Evolutionary conservation across 2,329 filamentous ascomycete genomes (phyloP).

Genomic region (Hypoxylon sp.): DNA sequence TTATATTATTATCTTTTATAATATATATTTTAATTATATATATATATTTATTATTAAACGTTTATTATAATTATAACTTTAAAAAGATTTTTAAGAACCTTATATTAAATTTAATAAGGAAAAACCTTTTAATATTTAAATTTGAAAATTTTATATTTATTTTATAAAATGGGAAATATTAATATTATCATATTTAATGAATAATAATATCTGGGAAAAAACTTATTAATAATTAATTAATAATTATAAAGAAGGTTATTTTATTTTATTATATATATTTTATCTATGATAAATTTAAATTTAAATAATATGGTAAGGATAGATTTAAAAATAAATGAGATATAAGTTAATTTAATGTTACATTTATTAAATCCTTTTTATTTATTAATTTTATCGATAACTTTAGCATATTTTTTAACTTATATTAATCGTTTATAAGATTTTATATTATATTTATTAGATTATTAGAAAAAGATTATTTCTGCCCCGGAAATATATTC

Average conservation of each 20-base stretch:
- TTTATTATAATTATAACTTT: not conserved
- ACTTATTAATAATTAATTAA: too few relatives aligned
- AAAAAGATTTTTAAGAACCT: not conserved
- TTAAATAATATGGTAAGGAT: constrained; percentile 1
- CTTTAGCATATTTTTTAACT: constrained; percentile 3
- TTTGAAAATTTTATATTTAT: not conserved
- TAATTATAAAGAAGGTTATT: too few relatives aligned
- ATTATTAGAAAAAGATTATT: not conserved
- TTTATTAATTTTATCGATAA: constrained; percentile 1
- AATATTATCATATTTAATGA: constrained; percentile 1
- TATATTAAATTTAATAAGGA: not conserved
- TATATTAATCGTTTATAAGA: constrained; percentile 12
- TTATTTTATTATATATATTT: constrained; percentile 10
- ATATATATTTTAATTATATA: not conserved
- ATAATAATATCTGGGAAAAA: too few relatives aligned
- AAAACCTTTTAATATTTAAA: not conserved
- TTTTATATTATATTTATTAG: constrained; percentile 6
- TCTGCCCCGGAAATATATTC: not conserved
- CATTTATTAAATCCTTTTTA: constrained; percentile 3
- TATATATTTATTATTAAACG: not conserved
- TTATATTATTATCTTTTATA: not conserved
- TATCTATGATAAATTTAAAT: constrained; percentile 4
- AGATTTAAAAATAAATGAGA: constrained; percentile 10
- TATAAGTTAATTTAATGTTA: not conserved
- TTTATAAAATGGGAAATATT: not conserved